Evolutionary conservation across 1,284 basidiomycete species (phyloP).

Genomic region (Agroathelia rolfsii): DNA sequence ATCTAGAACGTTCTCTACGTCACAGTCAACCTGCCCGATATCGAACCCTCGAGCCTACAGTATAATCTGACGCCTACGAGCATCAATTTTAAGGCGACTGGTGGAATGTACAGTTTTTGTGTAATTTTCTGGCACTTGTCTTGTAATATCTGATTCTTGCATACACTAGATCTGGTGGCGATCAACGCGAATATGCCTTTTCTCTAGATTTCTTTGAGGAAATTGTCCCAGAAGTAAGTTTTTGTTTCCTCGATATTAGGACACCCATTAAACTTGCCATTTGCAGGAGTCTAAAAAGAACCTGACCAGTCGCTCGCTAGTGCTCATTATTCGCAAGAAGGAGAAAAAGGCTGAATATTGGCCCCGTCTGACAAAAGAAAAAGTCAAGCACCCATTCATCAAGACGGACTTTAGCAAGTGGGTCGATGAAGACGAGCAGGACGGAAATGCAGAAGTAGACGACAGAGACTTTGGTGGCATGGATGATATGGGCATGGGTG

Average conservation of each 20-base stretch:
- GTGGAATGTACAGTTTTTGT: slow-evolving; percentile 50
- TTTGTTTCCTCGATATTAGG: not conserved
- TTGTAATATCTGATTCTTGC: slow-evolving; percentile 2
- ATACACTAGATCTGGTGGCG: slow-evolving; percentile 40
- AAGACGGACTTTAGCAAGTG: slow-evolving; percentile 91
- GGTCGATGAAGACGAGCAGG: slow-evolving; percentile 95
- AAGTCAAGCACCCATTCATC: slow-evolving; percentile 67
- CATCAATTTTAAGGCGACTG: slow-evolving; percentile 62
- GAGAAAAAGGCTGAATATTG: slow-evolving; percentile 70
- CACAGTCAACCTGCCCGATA: slow-evolving; percentile 79
- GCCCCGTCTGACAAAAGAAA: slow-evolving; percentile 85
- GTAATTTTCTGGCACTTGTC: slow-evolving; percentile 1
- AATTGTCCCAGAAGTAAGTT: slow-evolving; percentile 60
- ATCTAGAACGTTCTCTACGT: slow-evolving; percentile 78
- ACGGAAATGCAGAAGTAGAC: slow-evolving; percentile 34
- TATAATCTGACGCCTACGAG: slow-evolving; percentile 55
- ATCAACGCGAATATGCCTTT: slow-evolving; percentile 63
- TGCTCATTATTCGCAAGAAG: slow-evolving; percentile 73
- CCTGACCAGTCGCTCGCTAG: slow-evolving; percentile 58
- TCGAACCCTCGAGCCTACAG: slow-evolving; percentile 50
- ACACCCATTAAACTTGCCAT: not conserved
- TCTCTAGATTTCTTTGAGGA: slow-evolving; percentile 64
- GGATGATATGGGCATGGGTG: slow-evolving; percentile 34
- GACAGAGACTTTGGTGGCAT: slow-evolving; percentile 35
- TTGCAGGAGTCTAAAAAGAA: slow-evolving; percentile 53